Conservation (phyloP, 2,329 filamentous ascomycete genomes). For the Exophiala sp. region DNA sequence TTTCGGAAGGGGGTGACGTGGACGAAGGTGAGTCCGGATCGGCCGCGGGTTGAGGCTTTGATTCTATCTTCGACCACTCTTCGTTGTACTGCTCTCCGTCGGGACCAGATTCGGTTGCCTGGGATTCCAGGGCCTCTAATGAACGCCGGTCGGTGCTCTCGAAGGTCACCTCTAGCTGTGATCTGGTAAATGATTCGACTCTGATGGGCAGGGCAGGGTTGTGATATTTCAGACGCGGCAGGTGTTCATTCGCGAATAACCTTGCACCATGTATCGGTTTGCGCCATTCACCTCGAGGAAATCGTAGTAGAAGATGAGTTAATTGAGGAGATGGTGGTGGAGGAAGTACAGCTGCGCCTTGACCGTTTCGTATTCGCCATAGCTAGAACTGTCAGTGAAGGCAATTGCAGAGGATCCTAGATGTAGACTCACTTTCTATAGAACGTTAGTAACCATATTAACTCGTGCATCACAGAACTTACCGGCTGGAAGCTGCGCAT, state of each 20-base stretch:
- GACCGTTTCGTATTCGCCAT: slow-evolving; percentile 68
- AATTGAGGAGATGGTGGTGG: slow-evolving; percentile 36
- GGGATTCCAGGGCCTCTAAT: slow-evolving; percentile 8
- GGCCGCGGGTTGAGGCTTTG: slow-evolving; percentile 15
- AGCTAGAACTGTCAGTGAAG: slow-evolving; percentile 48
- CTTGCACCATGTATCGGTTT: slow-evolving; percentile 48
- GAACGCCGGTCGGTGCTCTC: slow-evolving; percentile 23
- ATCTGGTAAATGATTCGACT: slow-evolving; percentile 55
- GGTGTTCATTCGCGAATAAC: slow-evolving; percentile 79
- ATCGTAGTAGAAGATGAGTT: slow-evolving; percentile 37
- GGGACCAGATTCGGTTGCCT: slow-evolving; percentile 1
- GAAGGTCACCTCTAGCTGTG: slow-evolving; percentile 41
- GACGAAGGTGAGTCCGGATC: slow-evolving; percentile 22
- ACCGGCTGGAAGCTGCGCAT: slow-evolving; percentile 69
- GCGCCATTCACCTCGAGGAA: slow-evolving; percentile 38
- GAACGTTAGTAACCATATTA: slow-evolving; percentile 3
- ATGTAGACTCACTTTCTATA: slow-evolving; percentile 13
- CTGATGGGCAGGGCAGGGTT: slow-evolving; percentile 82
- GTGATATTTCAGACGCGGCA: slow-evolving; percentile 87
- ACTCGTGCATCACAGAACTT: slow-evolving; percentile 36
- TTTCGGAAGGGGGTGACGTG: slow-evolving; percentile 30
- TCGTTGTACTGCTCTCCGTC: slow-evolving; percentile 5
- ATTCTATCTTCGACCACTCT: slow-evolving; percentile 14
- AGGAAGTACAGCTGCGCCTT: slow-evolving; percentile 76
- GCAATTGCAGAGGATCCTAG: neutral